Evolutionary conservation across 2,329 filamentous ascomycete genomes (phyloP).

Genomic region (Septoria linicola): DNA sequence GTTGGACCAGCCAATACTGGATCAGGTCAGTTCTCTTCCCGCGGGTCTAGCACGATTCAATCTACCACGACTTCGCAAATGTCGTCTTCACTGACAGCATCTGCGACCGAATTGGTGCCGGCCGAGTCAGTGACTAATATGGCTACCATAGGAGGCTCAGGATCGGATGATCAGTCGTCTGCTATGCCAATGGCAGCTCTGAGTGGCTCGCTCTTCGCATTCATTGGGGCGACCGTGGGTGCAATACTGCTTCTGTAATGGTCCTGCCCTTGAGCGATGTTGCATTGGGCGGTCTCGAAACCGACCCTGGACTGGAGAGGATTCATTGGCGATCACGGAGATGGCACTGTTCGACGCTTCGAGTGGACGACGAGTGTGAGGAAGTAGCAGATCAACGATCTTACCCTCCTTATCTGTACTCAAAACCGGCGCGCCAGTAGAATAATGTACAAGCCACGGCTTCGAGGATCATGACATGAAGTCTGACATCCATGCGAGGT

Average conservation of each 20-base stretch:
- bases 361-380: too few species aligned
- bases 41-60: not conserved
- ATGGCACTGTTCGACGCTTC: too few species aligned
- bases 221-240: not conserved
- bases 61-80: not conserved
- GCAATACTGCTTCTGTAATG: constrained; percentile 5
- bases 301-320: too few species aligned
- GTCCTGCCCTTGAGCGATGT: too few species aligned
- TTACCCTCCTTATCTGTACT: too few species aligned
- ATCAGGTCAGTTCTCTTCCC: constrained; percentile 7
- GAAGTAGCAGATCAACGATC: too few species aligned
- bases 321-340: too few species aligned
- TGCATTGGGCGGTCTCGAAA: not conserved
- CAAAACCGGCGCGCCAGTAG: too few species aligned
- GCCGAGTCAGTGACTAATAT: not conserved
- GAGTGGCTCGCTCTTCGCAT: constrained; percentile 2
- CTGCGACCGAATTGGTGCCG: not conserved
- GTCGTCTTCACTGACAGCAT: not conserved
- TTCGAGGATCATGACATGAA: too few species aligned
- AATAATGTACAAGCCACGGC: too few species aligned
- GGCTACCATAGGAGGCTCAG: constrained; percentile 1
- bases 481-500: too few species aligned
- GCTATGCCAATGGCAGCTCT: not conserved
- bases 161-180: not conserved
- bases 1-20: constrained; percentile 8